phyloP scores from a whole-genome alignment of 257 asterid species.

The Sherardia arvensis region DNA sequence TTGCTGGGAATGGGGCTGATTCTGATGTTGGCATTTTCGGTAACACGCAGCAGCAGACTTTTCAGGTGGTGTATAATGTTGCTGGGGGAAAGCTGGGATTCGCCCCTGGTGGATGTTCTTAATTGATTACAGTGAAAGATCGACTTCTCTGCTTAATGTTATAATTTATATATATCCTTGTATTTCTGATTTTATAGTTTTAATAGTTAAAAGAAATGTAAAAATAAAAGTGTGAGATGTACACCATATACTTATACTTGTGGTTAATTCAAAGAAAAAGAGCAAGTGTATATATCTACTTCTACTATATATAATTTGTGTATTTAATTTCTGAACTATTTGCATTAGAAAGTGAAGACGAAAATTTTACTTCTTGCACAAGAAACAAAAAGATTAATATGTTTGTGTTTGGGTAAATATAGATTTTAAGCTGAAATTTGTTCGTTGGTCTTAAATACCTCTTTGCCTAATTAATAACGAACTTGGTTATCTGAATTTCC shows the following conservation, averaged over 20 bases:
- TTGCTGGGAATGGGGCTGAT: constrained; percentile 38
- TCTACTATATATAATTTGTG: not conserved
- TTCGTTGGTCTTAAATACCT: too few relatives aligned
- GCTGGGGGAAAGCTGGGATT: constrained; percentile 61
- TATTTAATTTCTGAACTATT: not conserved
- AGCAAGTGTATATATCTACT: not conserved
- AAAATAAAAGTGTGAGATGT: not conserved
- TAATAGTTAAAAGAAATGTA: not conserved
- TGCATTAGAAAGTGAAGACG: not conserved
- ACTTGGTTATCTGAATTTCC: too few relatives aligned
- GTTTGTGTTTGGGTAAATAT: too few relatives aligned
- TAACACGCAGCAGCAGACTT: constrained; percentile 58
- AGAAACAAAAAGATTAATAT: too few relatives aligned
- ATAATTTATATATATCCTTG: not conserved
- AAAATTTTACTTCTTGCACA: not conserved
- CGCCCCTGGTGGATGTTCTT: constrained; percentile 47
- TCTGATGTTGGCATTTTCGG: constrained; percentile 39
- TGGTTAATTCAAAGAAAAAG: not conserved
- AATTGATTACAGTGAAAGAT: not conserved
- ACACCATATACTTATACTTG: not conserved
- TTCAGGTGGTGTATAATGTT: constrained; percentile 63
- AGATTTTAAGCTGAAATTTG: too few relatives aligned
- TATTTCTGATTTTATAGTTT: not conserved
- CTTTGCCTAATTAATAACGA: too few relatives aligned
- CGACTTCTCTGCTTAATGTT: not conserved